Percentiles rank a stretch among this genome's conserved stretches.
Conservation (phyloP, 768 basidiomycete genomes). For the Mrakia gelida region DNA sequence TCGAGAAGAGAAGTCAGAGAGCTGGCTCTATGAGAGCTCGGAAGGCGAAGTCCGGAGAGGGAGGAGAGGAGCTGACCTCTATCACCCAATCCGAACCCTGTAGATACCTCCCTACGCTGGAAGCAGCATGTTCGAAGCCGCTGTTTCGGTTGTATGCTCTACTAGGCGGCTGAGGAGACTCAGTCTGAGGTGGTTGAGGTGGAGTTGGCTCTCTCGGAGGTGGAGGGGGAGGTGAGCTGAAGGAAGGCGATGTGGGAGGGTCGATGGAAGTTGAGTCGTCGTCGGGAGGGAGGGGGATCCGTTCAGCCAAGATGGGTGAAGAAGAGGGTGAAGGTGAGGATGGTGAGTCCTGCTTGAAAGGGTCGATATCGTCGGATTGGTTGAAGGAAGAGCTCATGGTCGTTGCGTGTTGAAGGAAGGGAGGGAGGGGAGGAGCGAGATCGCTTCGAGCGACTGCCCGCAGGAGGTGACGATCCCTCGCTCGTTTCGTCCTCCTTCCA, state of each 20-base stretch:
- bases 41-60: background rate
- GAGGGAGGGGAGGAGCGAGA: background rate
- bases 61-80: slow-evolving; percentile 16
- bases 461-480: background rate
- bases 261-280: background rate
- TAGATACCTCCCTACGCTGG: slow-evolving; percentile 16
- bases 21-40: background rate
- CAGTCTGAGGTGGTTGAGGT: background rate
- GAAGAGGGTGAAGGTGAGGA: background rate
- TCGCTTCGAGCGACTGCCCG: background rate
- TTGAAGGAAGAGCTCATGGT: background rate
- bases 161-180: background rate
- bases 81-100: slow-evolving; percentile 26
- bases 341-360: slow-evolving; percentile 5
- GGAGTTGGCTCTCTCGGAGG: background rate
- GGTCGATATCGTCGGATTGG: slow-evolving; percentile 14
- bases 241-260: background rate
- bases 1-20: background rate
- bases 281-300: background rate
- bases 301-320: background rate
- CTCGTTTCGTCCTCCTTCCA: background rate
- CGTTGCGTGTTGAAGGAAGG: background rate
- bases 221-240: background rate
- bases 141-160: slow-evolving; percentile 7
- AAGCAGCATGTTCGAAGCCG: background rate